Conservation (phyloP, 202 grass and related monocot species). For the Eragrostis tef region DNA sequence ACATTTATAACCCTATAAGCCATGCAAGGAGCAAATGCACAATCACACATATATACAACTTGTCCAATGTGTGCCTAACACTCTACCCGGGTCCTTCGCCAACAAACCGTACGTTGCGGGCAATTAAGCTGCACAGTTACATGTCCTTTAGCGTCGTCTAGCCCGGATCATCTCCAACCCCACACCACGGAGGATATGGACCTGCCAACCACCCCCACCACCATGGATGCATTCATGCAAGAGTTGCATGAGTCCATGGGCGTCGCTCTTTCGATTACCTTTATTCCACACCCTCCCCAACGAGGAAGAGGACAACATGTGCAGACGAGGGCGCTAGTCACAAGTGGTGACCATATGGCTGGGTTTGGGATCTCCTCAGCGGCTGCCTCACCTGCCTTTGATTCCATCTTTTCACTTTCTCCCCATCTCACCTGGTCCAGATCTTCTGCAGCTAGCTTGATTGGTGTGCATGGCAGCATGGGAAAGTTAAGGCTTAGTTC, state of each 20-base stretch:
- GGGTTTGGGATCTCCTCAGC: conserved; percentile 31
- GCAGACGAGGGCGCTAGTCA: conserved; percentile 36
- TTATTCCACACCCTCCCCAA: conserved; percentile 18
- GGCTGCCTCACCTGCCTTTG: conserved; percentile 8
- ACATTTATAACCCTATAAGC: not conserved
- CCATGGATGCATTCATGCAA: not conserved
- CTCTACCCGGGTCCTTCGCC: not conserved
- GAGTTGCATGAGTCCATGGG: not conserved
- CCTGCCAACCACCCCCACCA: conserved; percentile 36
- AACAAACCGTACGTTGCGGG: conserved; percentile 26
- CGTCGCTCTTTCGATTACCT: not conserved
- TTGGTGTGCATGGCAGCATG: not conserved
- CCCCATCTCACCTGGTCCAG: conserved; percentile 2
- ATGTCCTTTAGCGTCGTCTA: not conserved
- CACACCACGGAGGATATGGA: conserved; percentile 25
- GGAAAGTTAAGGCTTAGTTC: not conserved
- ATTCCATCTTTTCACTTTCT: not conserved
- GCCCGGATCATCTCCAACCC: not conserved
- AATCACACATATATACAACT: not conserved
- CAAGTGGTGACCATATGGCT: conserved; percentile 31
- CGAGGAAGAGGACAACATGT: conserved; percentile 32
- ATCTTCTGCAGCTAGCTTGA: conserved; percentile 28
- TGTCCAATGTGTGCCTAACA: not conserved
- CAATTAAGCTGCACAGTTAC: conserved; percentile 36
- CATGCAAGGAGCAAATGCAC: not conserved